Conservation (phyloP, 352 stramenopile species). For the Elongisporangium undulatum region DNA sequence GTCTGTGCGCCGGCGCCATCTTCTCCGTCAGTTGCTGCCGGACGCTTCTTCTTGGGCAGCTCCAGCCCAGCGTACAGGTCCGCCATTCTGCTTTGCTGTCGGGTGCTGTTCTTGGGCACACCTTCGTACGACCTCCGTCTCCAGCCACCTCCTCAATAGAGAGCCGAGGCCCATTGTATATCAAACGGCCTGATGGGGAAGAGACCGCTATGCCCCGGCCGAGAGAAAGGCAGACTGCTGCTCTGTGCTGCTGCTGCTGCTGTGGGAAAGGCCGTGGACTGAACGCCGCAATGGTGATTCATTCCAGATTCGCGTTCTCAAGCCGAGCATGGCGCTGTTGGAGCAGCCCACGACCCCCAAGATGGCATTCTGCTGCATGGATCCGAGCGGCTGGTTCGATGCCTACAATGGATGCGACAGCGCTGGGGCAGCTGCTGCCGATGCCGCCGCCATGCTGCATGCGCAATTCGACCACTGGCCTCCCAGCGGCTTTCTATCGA, state of each 20-base stretch:
- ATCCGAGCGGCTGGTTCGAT: background rate
- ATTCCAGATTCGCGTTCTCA: no score
- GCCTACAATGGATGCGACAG: background rate
- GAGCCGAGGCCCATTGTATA: no score
- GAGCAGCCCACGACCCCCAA: background rate
- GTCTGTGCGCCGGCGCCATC: background rate
- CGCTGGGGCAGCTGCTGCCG: background rate
- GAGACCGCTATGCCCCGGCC: no score
- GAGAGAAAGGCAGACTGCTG: no score
- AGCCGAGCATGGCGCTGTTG: background rate
- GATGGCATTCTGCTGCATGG: background rate
- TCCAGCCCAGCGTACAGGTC: conserved; percentile 59
- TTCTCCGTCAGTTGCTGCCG: conserved; percentile 7
- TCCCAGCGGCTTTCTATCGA: background rate
- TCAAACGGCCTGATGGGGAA: no score
- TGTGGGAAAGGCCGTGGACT: background rate
- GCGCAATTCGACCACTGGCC: background rate
- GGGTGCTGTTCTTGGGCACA: background rate
- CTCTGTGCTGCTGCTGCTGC: background rate
- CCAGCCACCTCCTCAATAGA: background rate
- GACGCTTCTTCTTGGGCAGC: conserved; percentile 27
- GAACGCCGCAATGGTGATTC: no score
- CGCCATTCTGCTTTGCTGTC: background rate
- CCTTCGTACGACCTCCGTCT: conserved; percentile 2
- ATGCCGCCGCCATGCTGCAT: background rate